Percentiles rank a stretch among this genome's conserved stretches.
Conservation (phyloP, 23 red algal genomes). For the Chondrus crispus region DNA sequence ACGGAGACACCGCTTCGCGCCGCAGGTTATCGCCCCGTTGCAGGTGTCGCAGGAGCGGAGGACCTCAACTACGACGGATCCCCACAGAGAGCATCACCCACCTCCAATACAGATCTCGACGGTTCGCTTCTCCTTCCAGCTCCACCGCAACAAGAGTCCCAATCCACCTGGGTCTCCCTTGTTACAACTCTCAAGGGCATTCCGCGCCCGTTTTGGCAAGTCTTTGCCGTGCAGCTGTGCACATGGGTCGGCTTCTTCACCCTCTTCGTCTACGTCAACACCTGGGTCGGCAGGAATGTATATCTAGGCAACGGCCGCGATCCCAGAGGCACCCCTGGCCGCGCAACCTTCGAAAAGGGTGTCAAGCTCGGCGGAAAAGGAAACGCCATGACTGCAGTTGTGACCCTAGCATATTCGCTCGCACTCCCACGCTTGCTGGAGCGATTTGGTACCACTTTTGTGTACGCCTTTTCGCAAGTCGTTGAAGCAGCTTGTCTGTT, state of each 20-base stretch:
- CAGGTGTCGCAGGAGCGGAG: neutral
- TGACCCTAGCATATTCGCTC: conserved; percentile 73
- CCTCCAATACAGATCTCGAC: too few relatives aligned
- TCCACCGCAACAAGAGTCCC: too few relatives aligned
- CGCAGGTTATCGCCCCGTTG: neutral
- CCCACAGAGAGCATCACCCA: too few relatives aligned
- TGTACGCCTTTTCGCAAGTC: conserved; percentile 62
- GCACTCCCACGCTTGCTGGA: conserved; percentile 49
- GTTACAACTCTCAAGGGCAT: neutral
- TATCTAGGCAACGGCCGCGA: conserved; percentile 64
- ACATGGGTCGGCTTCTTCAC: conserved; percentile 97
- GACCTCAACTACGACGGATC: too few relatives aligned
- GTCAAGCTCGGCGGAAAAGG: conserved; percentile 79
- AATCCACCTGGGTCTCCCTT: neutral
- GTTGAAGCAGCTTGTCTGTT: conserved; percentile 47
- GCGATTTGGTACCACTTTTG: neutral
- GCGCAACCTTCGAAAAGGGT: conserved; percentile 70
- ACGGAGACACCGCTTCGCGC: conserved; percentile 34
- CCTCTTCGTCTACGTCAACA: conserved; percentile 83
- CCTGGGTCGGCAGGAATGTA: conserved; percentile 91
- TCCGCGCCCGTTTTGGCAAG: conserved; percentile 85
- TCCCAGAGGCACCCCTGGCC: conserved; percentile 11
- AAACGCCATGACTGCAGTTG: conserved; percentile 60
- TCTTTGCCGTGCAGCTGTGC: conserved; percentile 81
- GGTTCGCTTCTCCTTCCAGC: too few relatives aligned